These are phyloP conservation scores for Cetraspora pellucida DNA, from an alignment of 192 early-diverging fungal species.

Conservation along the genomic window DNA sequence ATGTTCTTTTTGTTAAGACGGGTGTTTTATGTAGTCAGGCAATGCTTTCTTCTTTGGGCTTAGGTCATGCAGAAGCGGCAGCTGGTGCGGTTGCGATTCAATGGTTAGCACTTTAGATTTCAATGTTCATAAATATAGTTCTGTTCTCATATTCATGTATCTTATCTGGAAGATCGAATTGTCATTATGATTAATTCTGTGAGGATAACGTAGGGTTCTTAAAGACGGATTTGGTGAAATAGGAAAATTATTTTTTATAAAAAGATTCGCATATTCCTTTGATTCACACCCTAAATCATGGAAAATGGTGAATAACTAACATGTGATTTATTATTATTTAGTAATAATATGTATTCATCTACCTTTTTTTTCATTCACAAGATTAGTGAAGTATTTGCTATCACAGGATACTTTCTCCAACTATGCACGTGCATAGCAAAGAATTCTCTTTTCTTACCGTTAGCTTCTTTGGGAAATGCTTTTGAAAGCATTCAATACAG, in stretches of 20 bases:
- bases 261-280: constrained; percentile 65
- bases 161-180: neutral
- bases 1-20: constrained; percentile 41
- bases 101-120: constrained; percentile 42
- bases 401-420: constrained; percentile 61
- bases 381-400: constrained; percentile 59
- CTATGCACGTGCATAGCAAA: constrained; percentile 59
- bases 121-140: neutral
- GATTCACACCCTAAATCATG: constrained; percentile 75
- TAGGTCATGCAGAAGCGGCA: constrained; percentile 53
- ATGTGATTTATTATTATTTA: neutral
- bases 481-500: constrained; percentile 65
- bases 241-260: constrained; percentile 73
- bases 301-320: constrained; percentile 53
- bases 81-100: constrained; percentile 69
- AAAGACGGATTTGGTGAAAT: constrained; percentile 71
- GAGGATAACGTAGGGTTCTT: constrained; percentile 46
- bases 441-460: constrained; percentile 52
- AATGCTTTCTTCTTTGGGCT: constrained; percentile 65
- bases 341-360: neutral
- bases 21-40: constrained; percentile 68
- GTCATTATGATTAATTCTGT: constrained; percentile 8
- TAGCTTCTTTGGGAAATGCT: constrained; percentile 62
- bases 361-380: constrained; percentile 13
- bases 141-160: neutral